Conservation (phyloP, 228 moss, liverwort and hornwort genomes). For the Sphagnum magellanicum region DNA sequence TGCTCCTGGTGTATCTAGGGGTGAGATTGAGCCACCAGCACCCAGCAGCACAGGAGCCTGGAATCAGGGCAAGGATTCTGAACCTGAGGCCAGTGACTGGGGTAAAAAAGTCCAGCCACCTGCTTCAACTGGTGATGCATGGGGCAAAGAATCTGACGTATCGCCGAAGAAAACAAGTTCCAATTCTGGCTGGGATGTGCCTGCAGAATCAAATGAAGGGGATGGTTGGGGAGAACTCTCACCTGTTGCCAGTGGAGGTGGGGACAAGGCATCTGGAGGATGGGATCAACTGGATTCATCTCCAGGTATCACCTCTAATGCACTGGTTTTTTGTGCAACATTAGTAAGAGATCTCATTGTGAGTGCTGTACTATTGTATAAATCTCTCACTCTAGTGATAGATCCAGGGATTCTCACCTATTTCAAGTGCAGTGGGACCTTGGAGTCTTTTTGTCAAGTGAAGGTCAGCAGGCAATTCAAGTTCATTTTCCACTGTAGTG, state of each 20-base stretch:
- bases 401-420: conserved; percentile 15
- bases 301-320: conserved; percentile 13
- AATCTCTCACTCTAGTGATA: background rate
- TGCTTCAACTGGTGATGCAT: background rate
- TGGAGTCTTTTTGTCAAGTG: background rate
- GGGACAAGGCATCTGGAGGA: conserved; percentile 20
- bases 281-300: conserved; percentile 15
- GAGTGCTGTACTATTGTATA: no score
- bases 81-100: background rate
- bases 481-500: background rate
- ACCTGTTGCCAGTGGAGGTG: conserved; percentile 20
- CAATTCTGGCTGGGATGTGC: conserved; percentile 27
- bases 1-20: conserved; percentile 16
- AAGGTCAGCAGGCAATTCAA: background rate
- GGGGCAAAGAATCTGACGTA: conserved; percentile 7
- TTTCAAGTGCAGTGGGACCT: conserved; percentile 3
- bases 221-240: conserved; percentile 19
- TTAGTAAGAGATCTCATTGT: no score
- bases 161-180: conserved; percentile 4
- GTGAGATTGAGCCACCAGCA: conserved; percentile 3
- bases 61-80: background rate
- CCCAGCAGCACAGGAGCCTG: conserved; percentile 8
- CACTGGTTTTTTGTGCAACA: no score
- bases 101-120: conserved; percentile 1
- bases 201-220: conserved; percentile 11